Base-by-base conservation (phyloP, 129 eudicot genomes). In the Kitagawia praeruptora region DNA sequence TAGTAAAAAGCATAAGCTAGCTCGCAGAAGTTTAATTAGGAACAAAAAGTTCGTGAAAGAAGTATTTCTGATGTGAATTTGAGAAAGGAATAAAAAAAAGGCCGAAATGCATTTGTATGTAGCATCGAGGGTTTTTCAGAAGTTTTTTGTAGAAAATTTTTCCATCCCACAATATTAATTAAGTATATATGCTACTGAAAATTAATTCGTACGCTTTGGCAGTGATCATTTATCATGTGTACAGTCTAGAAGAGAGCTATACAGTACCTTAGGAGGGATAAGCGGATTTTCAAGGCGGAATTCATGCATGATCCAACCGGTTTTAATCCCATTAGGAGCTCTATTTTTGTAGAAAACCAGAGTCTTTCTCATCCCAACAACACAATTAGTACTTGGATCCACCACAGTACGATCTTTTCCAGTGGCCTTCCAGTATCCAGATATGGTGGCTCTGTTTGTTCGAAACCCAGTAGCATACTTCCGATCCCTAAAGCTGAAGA, bases 301-400 rank as follows among this genome's bases (percentile, higher is more conserved):
- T 80, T 94, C 98, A 63, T 94, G 98, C 98, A 94, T 94, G 87
- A 94, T 94, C 97, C 97, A 94, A 38, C 96, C 98, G 25, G 96
- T 89, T 86, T 94, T 94, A 77, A 91, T 80, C 78, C 98, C 98
- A 82, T 94, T 89, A 34, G 98, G 98, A 41, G 98, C 98, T 53
- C 98, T 88, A 64, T 90, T 89, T 73, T 86, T 88, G 90, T 94
- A 94, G 78, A 94, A 94, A 23, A 94, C 98, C 79, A 94, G 82
- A 10, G 98, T 94, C 79, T 94, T 94, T 78, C 98, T 89, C 98
- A 94, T 94, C 78, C 98, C 98, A 0, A 90, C 92, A n/a, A 81
- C 70, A 10, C 49, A 75, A 23, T 87, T 76, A 7, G 88, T 88
- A 45, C 38, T 79, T 34, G 93, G 89, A 84, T 91, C 97, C 42